Evolutionary conservation across 2,329 filamentous ascomycete species (phyloP).

Genomic region (Xylariaceae sp.): DNA sequence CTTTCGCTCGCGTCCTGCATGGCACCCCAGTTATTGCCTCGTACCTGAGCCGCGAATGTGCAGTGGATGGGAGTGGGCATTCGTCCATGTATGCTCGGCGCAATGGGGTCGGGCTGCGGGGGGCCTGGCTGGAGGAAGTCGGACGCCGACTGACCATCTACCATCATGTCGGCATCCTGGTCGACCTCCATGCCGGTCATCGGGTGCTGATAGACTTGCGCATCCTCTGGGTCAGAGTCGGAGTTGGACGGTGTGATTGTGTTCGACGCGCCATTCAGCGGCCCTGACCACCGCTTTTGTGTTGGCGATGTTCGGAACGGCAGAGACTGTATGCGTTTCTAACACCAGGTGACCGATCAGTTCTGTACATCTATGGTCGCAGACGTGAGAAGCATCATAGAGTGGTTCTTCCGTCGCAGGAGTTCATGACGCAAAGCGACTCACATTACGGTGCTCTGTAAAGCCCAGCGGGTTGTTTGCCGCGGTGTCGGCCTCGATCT

Average conservation of each 20-base stretch:
- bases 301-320: constrained; percentile 46
- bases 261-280: constrained; percentile 24
- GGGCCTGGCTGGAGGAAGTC: constrained; percentile 28
- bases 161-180: constrained; percentile 50
- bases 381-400: not conserved
- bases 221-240: constrained; percentile 38
- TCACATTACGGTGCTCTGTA: constrained; percentile 32
- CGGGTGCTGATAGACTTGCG: constrained; percentile 22
- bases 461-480: constrained; percentile 24
- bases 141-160: constrained; percentile 32
- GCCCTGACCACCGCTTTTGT: constrained; percentile 33
- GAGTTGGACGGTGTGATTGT: constrained; percentile 39
- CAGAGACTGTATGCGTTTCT: constrained; percentile 55
- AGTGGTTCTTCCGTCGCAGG: not conserved
- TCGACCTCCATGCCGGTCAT: constrained; percentile 32
- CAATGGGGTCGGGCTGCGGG: constrained; percentile 30
- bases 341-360: constrained; percentile 1
- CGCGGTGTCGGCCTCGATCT: constrained; percentile 11
- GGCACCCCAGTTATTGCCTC: constrained; percentile 47
- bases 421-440: constrained; percentile 11
- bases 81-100: constrained; percentile 39
- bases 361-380: not conserved
- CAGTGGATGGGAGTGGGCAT: constrained; percentile 59
- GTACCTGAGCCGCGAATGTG: constrained; percentile 52
- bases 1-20: constrained; percentile 29